These are phyloP conservation scores for Eucalyptus sp. DNA, from an alignment of 345 rosid genomes.

Conservation along the genomic window DNA sequence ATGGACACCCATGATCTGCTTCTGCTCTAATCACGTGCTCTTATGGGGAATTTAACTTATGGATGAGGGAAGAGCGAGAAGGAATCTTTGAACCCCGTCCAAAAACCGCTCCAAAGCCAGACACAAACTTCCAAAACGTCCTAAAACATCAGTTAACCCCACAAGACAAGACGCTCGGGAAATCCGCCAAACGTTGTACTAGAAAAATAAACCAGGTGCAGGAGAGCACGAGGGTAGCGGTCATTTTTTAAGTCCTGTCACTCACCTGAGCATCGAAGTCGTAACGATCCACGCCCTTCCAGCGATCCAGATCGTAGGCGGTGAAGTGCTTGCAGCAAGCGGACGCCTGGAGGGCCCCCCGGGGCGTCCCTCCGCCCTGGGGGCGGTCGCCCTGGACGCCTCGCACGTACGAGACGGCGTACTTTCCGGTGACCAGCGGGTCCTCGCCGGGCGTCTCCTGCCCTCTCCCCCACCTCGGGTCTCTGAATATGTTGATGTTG, in stretches of 20 bases:
- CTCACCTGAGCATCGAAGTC: constrained; percentile 58
- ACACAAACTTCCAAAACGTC: neutral
- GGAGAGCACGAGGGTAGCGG: neutral
- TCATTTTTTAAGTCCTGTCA: neutral
- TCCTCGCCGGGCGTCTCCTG: constrained; percentile 95
- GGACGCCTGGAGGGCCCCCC: constrained; percentile 48
- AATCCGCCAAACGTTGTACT: neutral
- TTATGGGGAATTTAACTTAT: neutral
- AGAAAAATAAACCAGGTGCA: neutral
- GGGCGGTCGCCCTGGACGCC: constrained; percentile 66
- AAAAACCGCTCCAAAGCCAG: neutral
- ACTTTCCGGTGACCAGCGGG: constrained; percentile 47
- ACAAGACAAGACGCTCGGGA: neutral
- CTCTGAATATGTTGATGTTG: constrained; percentile 71
- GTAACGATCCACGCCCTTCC: constrained; percentile 66
- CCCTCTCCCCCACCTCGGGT: constrained; percentile 92
- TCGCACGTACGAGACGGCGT: constrained; percentile 60
- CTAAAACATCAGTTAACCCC: neutral
- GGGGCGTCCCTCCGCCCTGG: constrained; percentile 19
- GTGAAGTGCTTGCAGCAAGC: constrained; percentile 90
- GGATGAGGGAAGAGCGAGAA: neutral
- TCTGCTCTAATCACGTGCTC: neutral
- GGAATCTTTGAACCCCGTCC: neutral
- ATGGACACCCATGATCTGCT: neutral
- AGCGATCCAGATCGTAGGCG: constrained; percentile 82